phyloP scores from a whole-genome alignment of 2,329 filamentous ascomycete species.

The Fusarium robinianum region DNA sequence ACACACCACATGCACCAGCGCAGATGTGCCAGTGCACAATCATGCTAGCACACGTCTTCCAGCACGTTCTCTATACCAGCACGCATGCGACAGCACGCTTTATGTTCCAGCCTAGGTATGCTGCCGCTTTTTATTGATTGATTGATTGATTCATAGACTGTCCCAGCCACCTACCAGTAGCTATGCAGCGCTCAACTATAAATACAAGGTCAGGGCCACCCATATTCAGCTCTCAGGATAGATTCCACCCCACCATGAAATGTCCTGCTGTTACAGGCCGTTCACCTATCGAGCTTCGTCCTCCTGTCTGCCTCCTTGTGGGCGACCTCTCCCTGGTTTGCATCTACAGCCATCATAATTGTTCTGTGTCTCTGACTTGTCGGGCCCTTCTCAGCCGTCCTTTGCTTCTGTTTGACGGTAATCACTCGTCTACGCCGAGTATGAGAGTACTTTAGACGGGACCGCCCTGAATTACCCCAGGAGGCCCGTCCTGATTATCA shows the following conservation, averaged over 20 bases:
- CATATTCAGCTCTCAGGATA: too few species aligned
- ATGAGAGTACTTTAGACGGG: background rate
- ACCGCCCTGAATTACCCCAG: background rate
- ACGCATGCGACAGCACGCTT: too few species aligned
- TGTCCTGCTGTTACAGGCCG: background rate
- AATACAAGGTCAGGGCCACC: too few species aligned
- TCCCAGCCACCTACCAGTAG: too few species aligned
- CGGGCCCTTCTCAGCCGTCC: conserved; percentile 34
- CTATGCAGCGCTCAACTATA: conserved; percentile 1
- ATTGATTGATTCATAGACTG: too few species aligned
- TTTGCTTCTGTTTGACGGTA: conserved; percentile 35
- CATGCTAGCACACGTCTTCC: too few species aligned
- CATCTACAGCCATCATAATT: conserved; percentile 21
- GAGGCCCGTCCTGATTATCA: background rate
- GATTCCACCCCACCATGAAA: too few species aligned
- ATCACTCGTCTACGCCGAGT: conserved; percentile 32
- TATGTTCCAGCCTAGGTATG: too few species aligned
- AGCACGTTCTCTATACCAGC: too few species aligned
- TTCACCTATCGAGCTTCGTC: background rate
- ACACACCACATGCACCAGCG: too few species aligned
- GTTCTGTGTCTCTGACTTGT: conserved; percentile 38
- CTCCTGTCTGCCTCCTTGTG: background rate
- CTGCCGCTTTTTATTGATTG: too few species aligned
- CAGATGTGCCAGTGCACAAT: too few species aligned
- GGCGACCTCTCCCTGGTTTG: background rate